Evolutionary conservation across 805 yeast genomes (phyloP).

Genomic region (Kodamaea nitidulidarum): DNA sequence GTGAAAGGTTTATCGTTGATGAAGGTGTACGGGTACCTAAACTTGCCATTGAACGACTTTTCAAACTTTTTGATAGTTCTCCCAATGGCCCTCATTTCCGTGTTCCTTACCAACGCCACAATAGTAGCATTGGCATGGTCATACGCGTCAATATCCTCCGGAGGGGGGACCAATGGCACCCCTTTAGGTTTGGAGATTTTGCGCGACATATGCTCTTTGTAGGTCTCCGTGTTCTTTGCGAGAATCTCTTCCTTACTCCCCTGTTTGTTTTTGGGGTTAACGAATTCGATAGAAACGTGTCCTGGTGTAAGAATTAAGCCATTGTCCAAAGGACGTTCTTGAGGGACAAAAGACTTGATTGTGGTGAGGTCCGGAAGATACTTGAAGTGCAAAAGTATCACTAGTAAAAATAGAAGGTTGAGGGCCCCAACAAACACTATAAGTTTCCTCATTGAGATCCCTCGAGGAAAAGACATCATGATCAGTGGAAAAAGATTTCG

Average conservation of each 20-base stretch:
- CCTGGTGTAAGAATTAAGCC: constrained; percentile 18
- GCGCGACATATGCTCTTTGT: constrained; percentile 31
- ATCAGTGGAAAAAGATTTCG: neutral
- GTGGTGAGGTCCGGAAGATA: constrained; percentile 1
- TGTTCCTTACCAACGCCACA: constrained; percentile 65
- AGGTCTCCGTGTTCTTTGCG: constrained; percentile 33
- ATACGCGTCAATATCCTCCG: constrained; percentile 25
- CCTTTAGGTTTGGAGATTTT: constrained; percentile 50
- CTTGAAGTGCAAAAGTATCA: constrained; percentile 1
- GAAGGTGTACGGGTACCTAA: constrained; percentile 77
- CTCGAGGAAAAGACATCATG: neutral
- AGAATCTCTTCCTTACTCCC: constrained; percentile 34
- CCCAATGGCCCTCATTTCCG: constrained; percentile 49
- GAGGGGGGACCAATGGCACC: constrained; percentile 26
- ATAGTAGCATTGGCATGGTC: constrained; percentile 71
- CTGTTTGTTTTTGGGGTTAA: constrained; percentile 23
- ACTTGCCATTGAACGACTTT: constrained; percentile 59
- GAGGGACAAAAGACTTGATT: neutral
- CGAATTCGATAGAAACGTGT: constrained; percentile 32
- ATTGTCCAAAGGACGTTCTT: neutral
- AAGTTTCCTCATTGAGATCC: neutral
- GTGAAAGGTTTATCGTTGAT: constrained; percentile 68
- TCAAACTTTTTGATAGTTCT: constrained; percentile 61
- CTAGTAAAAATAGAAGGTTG: neutral
- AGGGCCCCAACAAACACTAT: neutral